Conservation (phyloP, 1,139 yeast genomes). For the Nakaseomyces glabratus region DNA sequence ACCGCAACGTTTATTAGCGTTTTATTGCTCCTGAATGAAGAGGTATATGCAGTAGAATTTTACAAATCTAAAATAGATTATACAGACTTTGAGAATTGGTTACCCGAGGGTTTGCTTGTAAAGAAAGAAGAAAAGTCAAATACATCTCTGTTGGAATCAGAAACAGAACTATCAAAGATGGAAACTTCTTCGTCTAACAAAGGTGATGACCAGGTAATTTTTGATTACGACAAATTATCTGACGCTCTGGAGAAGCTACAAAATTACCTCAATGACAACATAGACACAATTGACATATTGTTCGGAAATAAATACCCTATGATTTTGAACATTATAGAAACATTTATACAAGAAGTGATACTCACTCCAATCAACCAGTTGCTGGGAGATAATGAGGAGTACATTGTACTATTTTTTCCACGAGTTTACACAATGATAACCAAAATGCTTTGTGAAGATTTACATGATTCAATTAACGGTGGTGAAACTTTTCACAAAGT, state of each 20-base stretch:
- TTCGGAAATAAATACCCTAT: constrained; percentile 32
- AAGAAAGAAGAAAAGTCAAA: not conserved
- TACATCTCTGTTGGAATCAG: not conserved
- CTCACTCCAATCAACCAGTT: constrained; percentile 25
- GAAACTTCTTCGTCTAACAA: not conserved
- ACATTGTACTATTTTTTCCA: constrained; percentile 23
- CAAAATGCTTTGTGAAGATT: constrained; percentile 22
- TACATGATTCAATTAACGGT: constrained; percentile 29
- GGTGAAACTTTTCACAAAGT: constrained; percentile 27
- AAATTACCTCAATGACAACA: constrained; percentile 26
- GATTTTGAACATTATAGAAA: constrained; percentile 33
- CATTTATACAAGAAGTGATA: constrained; percentile 46
- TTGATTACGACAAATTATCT: constrained; percentile 9
- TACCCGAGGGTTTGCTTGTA: constrained; percentile 24
- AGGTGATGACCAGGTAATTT: not conserved
- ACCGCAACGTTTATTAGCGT: constrained; percentile 34
- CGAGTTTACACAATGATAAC: constrained; percentile 23
- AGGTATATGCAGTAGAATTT: constrained; percentile 40
- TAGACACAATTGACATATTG: constrained; percentile 30
- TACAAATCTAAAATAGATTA: constrained; percentile 40
- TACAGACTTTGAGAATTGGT: constrained; percentile 26
- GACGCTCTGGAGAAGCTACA: constrained; percentile 12
- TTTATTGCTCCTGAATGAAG: constrained; percentile 34
- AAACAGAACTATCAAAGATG: not conserved
- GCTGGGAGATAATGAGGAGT: constrained; percentile 10